A percentile compares a stretch with the other conserved stretches of the same genome.
Conservation (phyloP, 176 grass and related monocot genomes). For the Carex myosuroides region DNA sequence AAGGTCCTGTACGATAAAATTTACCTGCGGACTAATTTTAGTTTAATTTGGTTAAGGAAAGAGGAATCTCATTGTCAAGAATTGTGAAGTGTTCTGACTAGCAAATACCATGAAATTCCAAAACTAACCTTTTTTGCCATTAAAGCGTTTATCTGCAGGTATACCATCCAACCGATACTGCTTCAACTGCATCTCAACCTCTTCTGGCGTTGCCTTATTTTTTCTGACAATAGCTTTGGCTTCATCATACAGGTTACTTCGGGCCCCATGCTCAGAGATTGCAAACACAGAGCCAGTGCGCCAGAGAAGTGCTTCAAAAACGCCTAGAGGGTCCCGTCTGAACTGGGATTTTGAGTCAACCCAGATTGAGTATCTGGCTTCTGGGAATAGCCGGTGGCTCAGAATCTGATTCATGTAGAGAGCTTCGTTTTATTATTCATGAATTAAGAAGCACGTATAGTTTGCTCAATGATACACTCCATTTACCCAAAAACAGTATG, state of each 20-base stretch:
- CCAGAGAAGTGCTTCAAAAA: constrained; percentile 74
- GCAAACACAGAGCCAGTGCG: constrained; percentile 74
- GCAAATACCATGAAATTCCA: not conserved
- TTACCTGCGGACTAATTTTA: not conserved
- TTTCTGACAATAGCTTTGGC: constrained; percentile 83
- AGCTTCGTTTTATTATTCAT: not conserved
- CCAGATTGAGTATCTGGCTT: constrained; percentile 83
- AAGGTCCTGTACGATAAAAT: not conserved
- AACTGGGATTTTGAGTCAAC: constrained; percentile 98
- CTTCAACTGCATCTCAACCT: constrained; percentile 73
- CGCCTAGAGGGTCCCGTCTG: constrained; percentile 69
- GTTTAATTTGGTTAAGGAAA: not conserved
- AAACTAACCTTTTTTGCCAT: constrained; percentile 78
- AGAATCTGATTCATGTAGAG: constrained; percentile 50
- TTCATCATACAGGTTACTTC: constrained; percentile 84
- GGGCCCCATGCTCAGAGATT: constrained; percentile 84
- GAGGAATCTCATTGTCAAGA: not conserved
- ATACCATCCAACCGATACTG: constrained; percentile 72
- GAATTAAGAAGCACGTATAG: not conserved
- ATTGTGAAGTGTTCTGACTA: not conserved
- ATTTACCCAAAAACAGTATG: not conserved
- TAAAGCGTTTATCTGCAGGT: constrained; percentile 63
- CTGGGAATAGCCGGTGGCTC: constrained; percentile 84
- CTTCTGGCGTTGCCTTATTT: constrained; percentile 84
- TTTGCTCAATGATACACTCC: not conserved